These are phyloP conservation scores for Quambalaria eucalypti DNA, from an alignment of 1,284 basidiomycete genomes.

Conservation along the genomic window DNA sequence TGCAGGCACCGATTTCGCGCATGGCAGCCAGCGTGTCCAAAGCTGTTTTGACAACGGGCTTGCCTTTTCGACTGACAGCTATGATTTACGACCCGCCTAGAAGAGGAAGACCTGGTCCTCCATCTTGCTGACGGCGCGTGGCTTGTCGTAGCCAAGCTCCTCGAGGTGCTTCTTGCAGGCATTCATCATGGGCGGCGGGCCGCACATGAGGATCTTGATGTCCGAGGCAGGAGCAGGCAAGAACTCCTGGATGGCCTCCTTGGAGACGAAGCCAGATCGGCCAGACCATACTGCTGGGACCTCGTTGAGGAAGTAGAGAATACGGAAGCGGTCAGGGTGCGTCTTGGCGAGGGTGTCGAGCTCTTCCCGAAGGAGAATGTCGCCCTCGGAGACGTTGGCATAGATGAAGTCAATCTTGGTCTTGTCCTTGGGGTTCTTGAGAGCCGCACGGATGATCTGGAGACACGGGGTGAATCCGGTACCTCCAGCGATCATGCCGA, in stretches of 20 bases:
- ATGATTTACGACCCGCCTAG: slow-evolving; percentile 10
- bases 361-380: slow-evolving; percentile 67
- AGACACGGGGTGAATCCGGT: slow-evolving; percentile 77
- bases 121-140: slow-evolving; percentile 63
- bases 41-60: no score
- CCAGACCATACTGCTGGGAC: slow-evolving; percentile 76
- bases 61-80: neutral
- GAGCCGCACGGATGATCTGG: slow-evolving; percentile 81
- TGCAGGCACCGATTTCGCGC: no score
- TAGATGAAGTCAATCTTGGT: slow-evolving; percentile 89
- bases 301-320: slow-evolving; percentile 86
- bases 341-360: slow-evolving; percentile 66
- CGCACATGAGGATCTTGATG: slow-evolving; percentile 49
- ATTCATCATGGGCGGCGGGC: slow-evolving; percentile 85
- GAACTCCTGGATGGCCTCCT: slow-evolving; percentile 74
- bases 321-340: slow-evolving; percentile 60
- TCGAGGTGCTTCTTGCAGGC: slow-evolving; percentile 94
- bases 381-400: slow-evolving; percentile 65
- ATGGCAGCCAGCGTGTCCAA: no score
- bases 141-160: slow-evolving; percentile 74
- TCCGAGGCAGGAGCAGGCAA: slow-evolving; percentile 38
- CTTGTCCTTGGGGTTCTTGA: slow-evolving; percentile 73
- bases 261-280: slow-evolving; percentile 82
- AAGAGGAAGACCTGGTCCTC: slow-evolving; percentile 55
- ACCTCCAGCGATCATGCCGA: slow-evolving; percentile 91